These are phyloP conservation scores for Saitozyma sp. DNA, from an alignment of 768 basidiomycete species.

Conservation along the genomic window DNA sequence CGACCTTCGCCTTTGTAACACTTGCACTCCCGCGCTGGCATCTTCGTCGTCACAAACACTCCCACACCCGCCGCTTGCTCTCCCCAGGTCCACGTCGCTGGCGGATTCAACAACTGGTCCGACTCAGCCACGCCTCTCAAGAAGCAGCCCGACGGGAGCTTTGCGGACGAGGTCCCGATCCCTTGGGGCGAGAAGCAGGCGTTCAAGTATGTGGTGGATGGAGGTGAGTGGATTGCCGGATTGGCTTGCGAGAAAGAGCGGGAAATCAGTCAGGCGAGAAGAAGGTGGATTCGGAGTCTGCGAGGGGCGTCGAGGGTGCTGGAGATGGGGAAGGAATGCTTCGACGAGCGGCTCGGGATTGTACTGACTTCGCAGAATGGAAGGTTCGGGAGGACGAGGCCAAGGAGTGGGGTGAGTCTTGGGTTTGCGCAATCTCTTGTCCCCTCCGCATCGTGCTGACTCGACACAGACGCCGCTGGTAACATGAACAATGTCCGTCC, in stretches of 20 bases:
- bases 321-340: background rate
- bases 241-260: no score
- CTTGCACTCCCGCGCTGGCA: constrained; percentile 8
- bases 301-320: background rate
- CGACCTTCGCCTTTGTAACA: background rate
- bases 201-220: constrained; percentile 53
- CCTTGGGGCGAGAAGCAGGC: constrained; percentile 51
- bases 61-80: background rate
- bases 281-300: no score
- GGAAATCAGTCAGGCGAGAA: no score
- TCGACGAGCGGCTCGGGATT: background rate
- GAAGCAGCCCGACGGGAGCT: constrained; percentile 42
- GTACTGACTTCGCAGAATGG: constrained; percentile 39
- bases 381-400: constrained; percentile 52
- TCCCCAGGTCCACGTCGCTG: constrained; percentile 45
- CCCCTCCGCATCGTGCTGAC: constrained; percentile 3
- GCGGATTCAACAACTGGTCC: constrained; percentile 52
- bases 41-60: constrained; percentile 5
- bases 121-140: constrained; percentile 38
- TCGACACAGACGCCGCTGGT: constrained; percentile 47
- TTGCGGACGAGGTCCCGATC: constrained; percentile 34
- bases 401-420: constrained; percentile 51
- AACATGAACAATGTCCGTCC: constrained; percentile 51
- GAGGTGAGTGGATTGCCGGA: constrained; percentile 26
- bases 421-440: background rate